Conservation (phyloP, 164 flowering plant species). For the Magnolia kwangsiensis region DNA sequence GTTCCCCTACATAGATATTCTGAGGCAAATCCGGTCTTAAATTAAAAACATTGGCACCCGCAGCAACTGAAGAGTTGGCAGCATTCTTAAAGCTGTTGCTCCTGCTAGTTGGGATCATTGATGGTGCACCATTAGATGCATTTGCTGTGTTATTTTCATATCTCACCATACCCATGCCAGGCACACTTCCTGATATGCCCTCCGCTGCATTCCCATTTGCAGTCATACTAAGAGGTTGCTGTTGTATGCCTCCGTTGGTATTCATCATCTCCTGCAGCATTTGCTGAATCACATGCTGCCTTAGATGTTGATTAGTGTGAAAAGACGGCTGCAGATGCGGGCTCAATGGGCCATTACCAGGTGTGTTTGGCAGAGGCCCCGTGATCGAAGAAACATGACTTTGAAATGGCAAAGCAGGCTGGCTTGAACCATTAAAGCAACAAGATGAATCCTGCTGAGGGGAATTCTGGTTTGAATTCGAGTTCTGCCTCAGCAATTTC, state of each 20-base stretch:
- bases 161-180: not conserved
- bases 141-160: not conserved
- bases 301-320: constrained; percentile 51
- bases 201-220: constrained; percentile 3
- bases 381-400: constrained; percentile 31
- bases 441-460: constrained; percentile 49
- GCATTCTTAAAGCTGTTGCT: constrained; percentile 9
- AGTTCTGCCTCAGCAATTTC: constrained; percentile 60
- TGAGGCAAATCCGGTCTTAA: constrained; percentile 50
- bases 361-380: constrained; percentile 39
- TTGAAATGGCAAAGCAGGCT: constrained; percentile 37
- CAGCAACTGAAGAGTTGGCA: constrained; percentile 18
- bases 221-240: not conserved
- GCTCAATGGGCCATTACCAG: constrained; percentile 43
- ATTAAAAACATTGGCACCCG: constrained; percentile 13
- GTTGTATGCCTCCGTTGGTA: constrained; percentile 25
- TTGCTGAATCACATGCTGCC: constrained; percentile 78
- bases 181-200: not conserved
- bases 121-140: not conserved
- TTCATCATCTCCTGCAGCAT: constrained; percentile 62
- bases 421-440: constrained; percentile 8
- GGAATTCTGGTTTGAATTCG: constrained; percentile 46
- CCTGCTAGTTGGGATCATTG: constrained; percentile 1
- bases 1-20: constrained; percentile 49
- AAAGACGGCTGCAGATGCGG: constrained; percentile 22